Conservation (phyloP, 116 monocot species). For the Posidonia oceanica region DNA sequence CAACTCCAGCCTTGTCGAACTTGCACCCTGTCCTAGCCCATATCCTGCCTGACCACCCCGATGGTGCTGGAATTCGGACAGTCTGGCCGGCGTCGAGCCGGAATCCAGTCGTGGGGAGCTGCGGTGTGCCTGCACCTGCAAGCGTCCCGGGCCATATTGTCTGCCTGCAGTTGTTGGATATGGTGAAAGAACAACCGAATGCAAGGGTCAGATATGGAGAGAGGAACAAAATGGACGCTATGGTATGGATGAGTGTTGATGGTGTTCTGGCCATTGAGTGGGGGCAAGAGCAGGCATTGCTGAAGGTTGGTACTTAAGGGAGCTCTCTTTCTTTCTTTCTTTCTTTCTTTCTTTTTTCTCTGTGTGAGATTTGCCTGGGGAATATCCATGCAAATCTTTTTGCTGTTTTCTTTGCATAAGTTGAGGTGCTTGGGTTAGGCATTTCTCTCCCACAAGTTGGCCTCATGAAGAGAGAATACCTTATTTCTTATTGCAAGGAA, state of each 20-base stretch:
- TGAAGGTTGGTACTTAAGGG: not conserved
- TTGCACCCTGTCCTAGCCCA: slow-evolving; percentile 76
- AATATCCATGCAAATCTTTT: not conserved
- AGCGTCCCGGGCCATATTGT: slow-evolving; percentile 58
- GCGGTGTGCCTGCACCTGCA: slow-evolving; percentile 59
- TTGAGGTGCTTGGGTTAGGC: slow-evolving; percentile 16
- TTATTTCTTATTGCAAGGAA: slow-evolving; percentile 24
- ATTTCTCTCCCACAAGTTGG: slow-evolving; percentile 14
- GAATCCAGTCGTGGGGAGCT: slow-evolving; percentile 47
- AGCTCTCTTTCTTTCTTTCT: not conserved
- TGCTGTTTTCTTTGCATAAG: not conserved
- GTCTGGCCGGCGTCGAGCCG: slow-evolving; percentile 34
- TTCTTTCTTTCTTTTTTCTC: not conserved
- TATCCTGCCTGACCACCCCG: slow-evolving; percentile 61
- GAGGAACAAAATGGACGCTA: not conserved
- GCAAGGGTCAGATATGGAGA: not conserved
- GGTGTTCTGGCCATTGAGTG: slow-evolving; percentile 5
- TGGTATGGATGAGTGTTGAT: not conserved
- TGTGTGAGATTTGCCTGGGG: too few species aligned
- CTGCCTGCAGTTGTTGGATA: slow-evolving; percentile 50
- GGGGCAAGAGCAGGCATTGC: slow-evolving; percentile 4
- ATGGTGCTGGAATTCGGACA: slow-evolving; percentile 20
- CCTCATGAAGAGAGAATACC: slow-evolving; percentile 16
- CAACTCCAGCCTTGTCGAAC: slow-evolving; percentile 35
- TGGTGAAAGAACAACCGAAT: slow-evolving; percentile 29